These are phyloP conservation scores for Metschnikowia gruessii DNA, from an alignment of 805 yeast species.

Conservation along the genomic window DNA sequence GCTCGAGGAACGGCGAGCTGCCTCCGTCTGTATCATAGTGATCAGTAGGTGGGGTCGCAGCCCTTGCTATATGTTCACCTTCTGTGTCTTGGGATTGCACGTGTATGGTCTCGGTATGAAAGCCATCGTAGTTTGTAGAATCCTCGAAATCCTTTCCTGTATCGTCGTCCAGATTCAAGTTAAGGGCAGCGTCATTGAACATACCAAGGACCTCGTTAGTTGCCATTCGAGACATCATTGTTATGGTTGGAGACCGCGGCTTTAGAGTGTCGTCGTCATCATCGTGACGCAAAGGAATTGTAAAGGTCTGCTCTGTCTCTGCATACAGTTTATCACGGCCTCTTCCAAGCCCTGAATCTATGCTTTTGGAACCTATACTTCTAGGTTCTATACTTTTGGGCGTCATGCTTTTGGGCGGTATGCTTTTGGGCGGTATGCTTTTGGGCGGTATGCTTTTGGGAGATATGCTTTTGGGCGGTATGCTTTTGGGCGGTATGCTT, in stretches of 20 bases:
- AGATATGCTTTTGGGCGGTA: not conserved
- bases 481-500: too few relatives aligned
- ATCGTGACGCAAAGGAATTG: conserved; percentile 46
- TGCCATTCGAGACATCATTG: conserved; percentile 73
- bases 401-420: too few relatives aligned
- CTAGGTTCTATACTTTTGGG: too few relatives aligned
- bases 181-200: conserved; percentile 58
- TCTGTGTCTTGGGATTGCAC: conserved; percentile 10
- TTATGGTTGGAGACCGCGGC: conserved; percentile 72
- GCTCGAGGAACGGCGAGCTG: conserved; percentile 44
- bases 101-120: conserved; percentile 48
- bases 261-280: conserved; percentile 20
- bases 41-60: conserved; percentile 31
- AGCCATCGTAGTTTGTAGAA: conserved; percentile 41
- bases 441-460: too few relatives aligned
- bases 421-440: not conserved
- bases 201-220: conserved; percentile 68
- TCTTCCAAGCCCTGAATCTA: too few relatives aligned
- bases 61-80: not conserved
- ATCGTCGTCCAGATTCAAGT: conserved; percentile 31
- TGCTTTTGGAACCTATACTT: not conserved
- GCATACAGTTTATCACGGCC: not conserved
- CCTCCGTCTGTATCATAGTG: conserved; percentile 22
- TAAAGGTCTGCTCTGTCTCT: conserved; percentile 31
- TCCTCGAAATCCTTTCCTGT: conserved; percentile 23